Conservation (phyloP, 306 rosid species). For the Medicago lupulina region DNA sequence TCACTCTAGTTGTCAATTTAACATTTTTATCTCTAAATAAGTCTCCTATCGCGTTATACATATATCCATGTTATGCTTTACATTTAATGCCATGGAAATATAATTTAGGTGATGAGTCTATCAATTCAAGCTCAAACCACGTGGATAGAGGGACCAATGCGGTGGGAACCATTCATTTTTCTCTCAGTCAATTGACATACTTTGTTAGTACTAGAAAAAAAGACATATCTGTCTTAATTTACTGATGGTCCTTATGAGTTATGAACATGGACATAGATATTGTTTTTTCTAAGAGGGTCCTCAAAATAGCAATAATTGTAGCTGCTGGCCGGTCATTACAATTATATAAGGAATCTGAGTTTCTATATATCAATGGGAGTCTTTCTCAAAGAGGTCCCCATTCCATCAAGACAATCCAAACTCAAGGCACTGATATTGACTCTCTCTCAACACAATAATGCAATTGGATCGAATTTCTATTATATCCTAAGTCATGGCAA, state of each 20-base stretch:
- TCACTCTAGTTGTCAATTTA: too few relatives aligned
- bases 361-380: constrained; percentile 44
- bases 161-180: constrained; percentile 24
- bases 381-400: constrained; percentile 53
- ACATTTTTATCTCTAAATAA: too few relatives aligned
- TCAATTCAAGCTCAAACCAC: constrained; percentile 41
- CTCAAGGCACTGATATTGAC: constrained; percentile 44
- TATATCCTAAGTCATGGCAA: constrained; percentile 25
- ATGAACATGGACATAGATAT: constrained; percentile 4
- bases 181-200: constrained; percentile 32
- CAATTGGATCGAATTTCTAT: constrained; percentile 19
- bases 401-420: constrained; percentile 55
- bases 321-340: constrained; percentile 41
- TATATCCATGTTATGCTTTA: not conserved
- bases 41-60: not conserved
- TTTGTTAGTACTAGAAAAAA: constrained; percentile 37
- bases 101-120: constrained; percentile 23
- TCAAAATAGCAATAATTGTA: constrained; percentile 46
- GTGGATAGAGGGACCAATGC: constrained; percentile 51
- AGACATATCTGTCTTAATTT: constrained; percentile 40
- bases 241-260: constrained; percentile 46
- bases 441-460: constrained; percentile 63
- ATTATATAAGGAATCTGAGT: constrained; percentile 44
- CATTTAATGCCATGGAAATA: not conserved
- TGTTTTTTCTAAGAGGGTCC: constrained; percentile 9